Evolutionary conservation across 805 yeast species (phyloP), one percentile per base, ranked within the genome.

Genomic region (Saccharomyces eubayanus): DNA sequence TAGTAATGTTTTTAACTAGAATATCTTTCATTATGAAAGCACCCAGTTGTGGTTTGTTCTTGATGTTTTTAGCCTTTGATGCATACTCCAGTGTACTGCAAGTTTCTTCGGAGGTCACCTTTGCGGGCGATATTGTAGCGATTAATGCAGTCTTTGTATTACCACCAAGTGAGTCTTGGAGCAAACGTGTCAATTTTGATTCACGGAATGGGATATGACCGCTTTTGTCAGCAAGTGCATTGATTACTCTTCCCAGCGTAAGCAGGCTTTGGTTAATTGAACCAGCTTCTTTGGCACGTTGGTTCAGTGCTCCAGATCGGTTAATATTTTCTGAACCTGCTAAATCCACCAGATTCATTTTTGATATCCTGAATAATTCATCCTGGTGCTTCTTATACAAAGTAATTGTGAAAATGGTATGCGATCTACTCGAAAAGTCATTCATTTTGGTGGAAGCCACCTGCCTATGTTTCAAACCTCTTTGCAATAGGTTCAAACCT

Each of bases 271-370:
- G 96, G 69, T 92, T 92, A 50, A 91, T 91, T 20, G 89, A 82
- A 0, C 97, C 97, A 0, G 97, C 96, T 65, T 92, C 99, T 59
- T 89, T 83, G 0, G 96, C 97, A 47, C 96, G 77, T 65, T 82
- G 85, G 59, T 87, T 83, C 27, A 81, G 76, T 0, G 97, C 96
- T 2, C 99, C 99, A 0, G 96, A 87, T 62, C 89, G 75, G 60
- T 79, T 81, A 52, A 92, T 85, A 66, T 91, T 91, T 67, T 92
- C 99, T 5, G 96, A 87, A 0, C 99, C 98, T 0, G 98, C 99
- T 58, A 92, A 75, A 72, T 92, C 98, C 5, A 92, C 98, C 24
- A 91, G 73, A 66, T 91, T 89, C 75, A 89, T 81, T 62, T 89
- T 89, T 6, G 90, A 83, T 27, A 78, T 70, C 57, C 82, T 72